Evolutionary conservation across 495 filamentous ascomycete species (phyloP).

Genomic region (Lasiosphaeria miniovina): DNA sequence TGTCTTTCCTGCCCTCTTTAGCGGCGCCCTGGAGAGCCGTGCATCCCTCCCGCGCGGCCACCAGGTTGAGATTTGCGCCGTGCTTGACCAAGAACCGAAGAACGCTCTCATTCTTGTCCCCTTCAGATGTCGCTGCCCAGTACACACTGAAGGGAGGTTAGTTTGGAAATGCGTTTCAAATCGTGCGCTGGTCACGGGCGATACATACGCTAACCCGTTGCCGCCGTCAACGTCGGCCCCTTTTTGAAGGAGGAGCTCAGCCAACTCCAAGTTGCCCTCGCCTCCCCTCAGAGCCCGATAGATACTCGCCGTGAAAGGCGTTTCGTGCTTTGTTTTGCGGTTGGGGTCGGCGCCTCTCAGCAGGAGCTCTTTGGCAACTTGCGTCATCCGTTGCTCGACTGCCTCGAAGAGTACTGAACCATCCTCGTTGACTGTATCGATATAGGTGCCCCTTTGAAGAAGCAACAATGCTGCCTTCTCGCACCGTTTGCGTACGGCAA

Average conservation of each 20-base stretch:
- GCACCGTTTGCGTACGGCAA: neutral
- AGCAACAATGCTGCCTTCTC: neutral
- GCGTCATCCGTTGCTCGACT: neutral
- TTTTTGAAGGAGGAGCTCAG: neutral
- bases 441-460: neutral
- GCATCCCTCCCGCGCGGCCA: neutral
- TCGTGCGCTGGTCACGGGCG: neutral
- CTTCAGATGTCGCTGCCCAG: neutral
- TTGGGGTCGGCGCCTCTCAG: neutral
- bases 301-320: neutral
- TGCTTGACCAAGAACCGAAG: neutral
- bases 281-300: neutral
- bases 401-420: neutral
- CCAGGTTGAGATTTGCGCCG: neutral
- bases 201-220: neutral
- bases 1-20: neutral
- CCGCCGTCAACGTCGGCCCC: neutral
- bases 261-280: neutral
- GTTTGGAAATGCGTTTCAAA: neutral
- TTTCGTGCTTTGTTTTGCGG: neutral
- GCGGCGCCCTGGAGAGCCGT: neutral
- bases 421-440: neutral
- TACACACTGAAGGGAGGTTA: neutral
- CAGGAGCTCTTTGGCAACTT: neutral
- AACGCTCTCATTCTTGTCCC: neutral